Evolutionary conservation across 345 rosid genomes (phyloP).

Genomic region (Ceriops zippeliana): DNA sequence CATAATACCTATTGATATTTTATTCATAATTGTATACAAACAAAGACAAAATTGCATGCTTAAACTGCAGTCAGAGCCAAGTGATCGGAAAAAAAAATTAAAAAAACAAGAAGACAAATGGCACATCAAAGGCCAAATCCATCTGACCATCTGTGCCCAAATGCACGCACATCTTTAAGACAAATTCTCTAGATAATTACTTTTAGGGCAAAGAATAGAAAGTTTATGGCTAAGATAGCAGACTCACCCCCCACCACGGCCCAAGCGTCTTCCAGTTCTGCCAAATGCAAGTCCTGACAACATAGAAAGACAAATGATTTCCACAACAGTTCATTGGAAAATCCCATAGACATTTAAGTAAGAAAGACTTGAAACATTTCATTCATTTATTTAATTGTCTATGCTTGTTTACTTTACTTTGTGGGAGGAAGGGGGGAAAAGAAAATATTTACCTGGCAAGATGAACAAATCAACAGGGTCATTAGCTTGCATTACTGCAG

Average conservation of each 20-base stretch:
- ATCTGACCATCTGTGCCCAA: too few relatives aligned
- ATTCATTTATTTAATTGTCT: too few relatives aligned
- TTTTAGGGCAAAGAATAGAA: not conserved
- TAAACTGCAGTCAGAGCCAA: constrained; percentile 1
- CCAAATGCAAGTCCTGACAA: constrained; percentile 92
- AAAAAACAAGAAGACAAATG: not conserved
- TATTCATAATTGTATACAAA: constrained; percentile 17
- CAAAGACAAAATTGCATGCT: constrained; percentile 6
- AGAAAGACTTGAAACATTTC: not conserved
- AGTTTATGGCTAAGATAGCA: not conserved
- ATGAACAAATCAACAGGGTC: constrained; percentile 78
- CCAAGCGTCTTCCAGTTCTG: constrained; percentile 80
- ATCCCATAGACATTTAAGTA: not conserved
- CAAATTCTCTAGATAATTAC: not conserved
- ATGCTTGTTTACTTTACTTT: too few relatives aligned
- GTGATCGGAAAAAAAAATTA: not conserved
- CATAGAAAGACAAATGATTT: not conserved
- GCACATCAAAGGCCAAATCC: too few relatives aligned
- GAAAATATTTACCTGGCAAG: constrained; percentile 65
- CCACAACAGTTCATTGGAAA: not conserved
- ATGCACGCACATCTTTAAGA: too few relatives aligned
- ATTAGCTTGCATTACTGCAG: constrained; percentile 70
- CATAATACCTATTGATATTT: constrained; percentile 58
- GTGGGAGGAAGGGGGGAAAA: too few relatives aligned
- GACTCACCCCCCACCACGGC: constrained; percentile 94